Base-by-base conservation (phyloP, 2,329 filamentous ascomycete species). In the Ophiosphaerella herpotricha region DNA sequence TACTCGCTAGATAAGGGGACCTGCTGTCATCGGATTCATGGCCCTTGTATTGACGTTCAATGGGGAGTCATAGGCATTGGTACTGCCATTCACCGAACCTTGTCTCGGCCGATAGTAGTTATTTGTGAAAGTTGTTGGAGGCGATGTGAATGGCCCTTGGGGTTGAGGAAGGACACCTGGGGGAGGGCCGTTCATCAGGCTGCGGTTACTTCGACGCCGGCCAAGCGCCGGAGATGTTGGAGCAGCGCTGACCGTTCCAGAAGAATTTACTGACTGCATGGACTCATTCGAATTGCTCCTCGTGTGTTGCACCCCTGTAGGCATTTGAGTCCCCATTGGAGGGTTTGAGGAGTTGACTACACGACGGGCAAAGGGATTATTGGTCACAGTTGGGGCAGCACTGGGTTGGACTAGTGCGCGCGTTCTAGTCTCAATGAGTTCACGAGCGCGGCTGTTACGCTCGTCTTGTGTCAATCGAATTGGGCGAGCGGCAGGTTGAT, bases 301-400 rank as follows among this genome's bases (percentile, higher is more conserved):
- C 18, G 61, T 49, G 35, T 71, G 70, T 23, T 65, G 60, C 5
- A 60, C 37, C 23, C 48, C 47, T 7, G 47, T 49, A 18, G 55
- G 49, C 18, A 48, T 51, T 36, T 54, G 44, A 35, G 54, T 49
- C 6, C 58, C 46, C 12, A 57, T 39, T 13, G 54, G 41, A 34
- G 26, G 11, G 6, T 59, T 65, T 7, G 56, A 49, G 23, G 65
- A 41, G 37, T 64, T 63, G 53, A 54, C 66, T 23, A 60, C 58
- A 18, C 68, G 63, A 43, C 70, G 62, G 7, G 68, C 60, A 42
- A 74, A 74, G 1, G 72, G 72, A 43, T 74, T 74, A 39, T 67
- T 73, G 14, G 67, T 65, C 13, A 63, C 54, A 31, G 62, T 55
- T n/a, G 67, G 63, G 35, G 50, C 59, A 24, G 56, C 55, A 12